Conservation (phyloP, 768 basidiomycete genomes). For the Termitomyces sp. region DNA sequence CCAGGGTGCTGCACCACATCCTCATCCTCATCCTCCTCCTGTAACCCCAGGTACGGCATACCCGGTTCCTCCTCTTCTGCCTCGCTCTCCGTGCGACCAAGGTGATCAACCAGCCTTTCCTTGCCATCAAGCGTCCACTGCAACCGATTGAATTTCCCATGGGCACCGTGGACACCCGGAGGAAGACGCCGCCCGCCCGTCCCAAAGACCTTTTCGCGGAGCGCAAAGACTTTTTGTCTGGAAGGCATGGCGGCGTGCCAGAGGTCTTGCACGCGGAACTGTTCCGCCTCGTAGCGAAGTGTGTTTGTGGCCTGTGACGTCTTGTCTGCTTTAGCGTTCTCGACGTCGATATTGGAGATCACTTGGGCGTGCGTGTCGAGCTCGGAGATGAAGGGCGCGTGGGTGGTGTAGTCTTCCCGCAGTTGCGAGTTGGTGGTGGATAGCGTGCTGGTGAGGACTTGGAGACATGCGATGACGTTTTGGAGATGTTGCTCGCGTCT, state of each 20-base stretch:
- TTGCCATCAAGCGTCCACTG: constrained; percentile 69
- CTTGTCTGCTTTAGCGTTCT: constrained; percentile 44
- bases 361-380: constrained; percentile 43
- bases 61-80: constrained; percentile 59
- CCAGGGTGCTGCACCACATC: constrained; percentile 52
- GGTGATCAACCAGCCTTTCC: constrained; percentile 56
- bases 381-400: constrained; percentile 40
- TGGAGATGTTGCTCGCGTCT: constrained; percentile 63
- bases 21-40: constrained; percentile 45
- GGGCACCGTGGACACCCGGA: constrained; percentile 47
- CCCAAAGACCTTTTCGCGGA: constrained; percentile 69
- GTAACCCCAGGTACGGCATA: constrained; percentile 19
- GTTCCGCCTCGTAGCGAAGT: constrained; percentile 67
- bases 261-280: constrained; percentile 59
- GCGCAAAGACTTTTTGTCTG: constrained; percentile 55
- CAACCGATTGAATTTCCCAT: constrained; percentile 56
- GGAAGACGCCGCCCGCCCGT: constrained; percentile 46
- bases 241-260: constrained; percentile 62
- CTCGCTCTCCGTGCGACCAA: constrained; percentile 73
- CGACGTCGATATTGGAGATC: constrained; percentile 46
- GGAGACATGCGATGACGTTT: constrained; percentile 57
- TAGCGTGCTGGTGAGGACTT: constrained; percentile 51
- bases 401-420: constrained; percentile 53
- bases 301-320: constrained; percentile 59
- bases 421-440: constrained; percentile 51